Evolutionary conservation across 2,329 filamentous ascomycete species (phyloP), one percentile per base, ranked within the genome.

Genomic region (Emydomyces testavorans): DNA sequence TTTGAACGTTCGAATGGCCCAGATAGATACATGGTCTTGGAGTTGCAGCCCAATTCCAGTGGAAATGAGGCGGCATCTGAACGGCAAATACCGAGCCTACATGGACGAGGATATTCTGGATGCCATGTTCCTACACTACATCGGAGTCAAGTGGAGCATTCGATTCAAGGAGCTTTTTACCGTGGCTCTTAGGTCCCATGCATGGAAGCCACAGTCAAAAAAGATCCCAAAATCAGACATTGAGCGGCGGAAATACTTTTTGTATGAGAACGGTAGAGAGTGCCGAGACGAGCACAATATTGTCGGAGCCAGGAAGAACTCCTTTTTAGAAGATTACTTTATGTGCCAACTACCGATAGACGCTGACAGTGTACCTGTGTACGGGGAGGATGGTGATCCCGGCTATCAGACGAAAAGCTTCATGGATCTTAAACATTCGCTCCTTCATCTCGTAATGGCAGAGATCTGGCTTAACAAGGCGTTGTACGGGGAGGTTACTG

Each of bases 71-170:
- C 69, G 72, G 6, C 71, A 76, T 44, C 57, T 78, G 29, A 78
- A 76, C 53, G 74, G 74, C 2, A 74, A 75, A 50, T 80, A 80
- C 56, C 67, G 76, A 1, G 72, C 79, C 21, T 78, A 71, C 56
- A 76, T 77, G 66, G 74, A 79, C 42, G 74, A 76, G 53, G 77
- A 80, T 51, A 63, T 77, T 16, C 67, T 78, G 6, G 72, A 78
- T 53, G 71, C 72, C 1, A 67, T 79, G 6, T 65, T 79, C 20
- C 58, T 78, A 2, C 73, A 78, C 37, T 76, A 71, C 51, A 65
- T 79, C 29, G 76, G 75, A 4, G 60, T 73, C 3, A 68, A 67
- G 42, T 77, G 73, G 70, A 66, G 71, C 1, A 66, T 74, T 3
- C 61, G 66, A 28, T 65, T 78, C 52, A 72, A 71, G 39, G 37